Base-by-base conservation (phyloP, 805 yeast genomes). In the Cyberlindnera saturnus region DNA sequence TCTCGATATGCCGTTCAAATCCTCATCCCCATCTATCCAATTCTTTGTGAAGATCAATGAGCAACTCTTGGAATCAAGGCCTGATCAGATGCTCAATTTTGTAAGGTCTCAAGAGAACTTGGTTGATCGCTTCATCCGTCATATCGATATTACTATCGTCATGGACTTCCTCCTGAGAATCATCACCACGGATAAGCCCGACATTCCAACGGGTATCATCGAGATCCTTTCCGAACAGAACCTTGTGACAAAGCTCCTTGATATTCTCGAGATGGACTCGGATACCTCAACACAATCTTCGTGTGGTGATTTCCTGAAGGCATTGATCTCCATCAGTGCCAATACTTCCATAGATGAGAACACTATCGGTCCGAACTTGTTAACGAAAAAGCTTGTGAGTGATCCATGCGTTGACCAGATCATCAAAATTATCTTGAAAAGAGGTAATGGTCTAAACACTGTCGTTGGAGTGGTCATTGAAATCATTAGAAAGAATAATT, bases 381-480 rank as follows among this genome's bases (percentile, higher is more conserved):
- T 93, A 39, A 88, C 96, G 2, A 75, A 97, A 45, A 88, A 90
- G 59, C 73, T 93, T 20, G 96, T 88, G 10, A 78, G 88, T 33
- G 81, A 81, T 36, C 70, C 73, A 17, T 74, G 81, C 38, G 72
- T 87, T 19, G 67, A 74, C 32, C 69, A 74, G 38, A 71, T 93
- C 50, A 79, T 91, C 17, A 64, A 77, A 31, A 81, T 86, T 44
- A 90, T 93, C 73, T 70, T 88, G 44, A 44, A 55, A 6, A 60
- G 70, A 51, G 95, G 96, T 19, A 79, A 82, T 41, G 96, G 96
- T 0, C 70, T 93, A 41, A 83, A 90, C 32, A 87, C 88, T 45
- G 90, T 95, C 40, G 97, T 93, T 10, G 90, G 96, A 5, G 86
- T 93, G 17, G 79, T 93, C 13, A 91, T 93, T 49, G 99, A 93